phyloP scores from a whole-genome alignment of 1,284 basidiomycete species.

The Microbotryum lychnidis-dioicae region DNA sequence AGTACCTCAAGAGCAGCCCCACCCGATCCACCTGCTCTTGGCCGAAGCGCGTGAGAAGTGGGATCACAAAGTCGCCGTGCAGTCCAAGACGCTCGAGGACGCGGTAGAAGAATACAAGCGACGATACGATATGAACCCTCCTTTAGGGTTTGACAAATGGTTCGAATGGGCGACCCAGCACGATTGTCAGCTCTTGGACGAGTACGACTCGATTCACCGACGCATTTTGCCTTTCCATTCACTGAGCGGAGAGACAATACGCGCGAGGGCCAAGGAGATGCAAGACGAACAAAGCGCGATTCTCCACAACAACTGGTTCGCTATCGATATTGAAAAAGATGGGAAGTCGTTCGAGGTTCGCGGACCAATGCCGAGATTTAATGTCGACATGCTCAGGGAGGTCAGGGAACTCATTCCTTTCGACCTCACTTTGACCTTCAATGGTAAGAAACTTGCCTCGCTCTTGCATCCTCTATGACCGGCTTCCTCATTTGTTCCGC shows the following conservation, averaged over 20 bases:
- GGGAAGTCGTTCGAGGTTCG: background rate
- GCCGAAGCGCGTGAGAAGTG: background rate
- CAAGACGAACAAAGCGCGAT: background rate
- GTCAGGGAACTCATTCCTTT: conserved; percentile 8
- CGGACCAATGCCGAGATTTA: background rate
- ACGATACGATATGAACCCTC: conserved; percentile 19
- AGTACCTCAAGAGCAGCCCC: background rate
- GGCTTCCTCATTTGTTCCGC: no score
- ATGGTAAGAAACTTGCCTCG: background rate
- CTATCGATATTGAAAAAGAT: background rate
- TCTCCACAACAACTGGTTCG: background rate
- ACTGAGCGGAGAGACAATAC: conserved; percentile 9
- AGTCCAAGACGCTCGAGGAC: conserved; percentile 11
- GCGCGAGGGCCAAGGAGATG: background rate
- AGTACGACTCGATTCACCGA: conserved; percentile 27
- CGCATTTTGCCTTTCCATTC: conserved; percentile 18
- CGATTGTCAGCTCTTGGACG: conserved; percentile 22
- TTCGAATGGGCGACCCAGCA: conserved; percentile 16
- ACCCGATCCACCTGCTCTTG: conserved; percentile 10
- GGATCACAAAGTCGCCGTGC: conserved; percentile 1
- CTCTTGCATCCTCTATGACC: no score
- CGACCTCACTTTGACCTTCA: conserved; percentile 27
- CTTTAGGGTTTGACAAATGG: conserved; percentile 27
- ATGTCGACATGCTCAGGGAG: conserved; percentile 4
- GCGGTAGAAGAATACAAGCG: conserved; percentile 25